Conservation (phyloP, 805 yeast genomes). For the Candida chauliodis region DNA sequence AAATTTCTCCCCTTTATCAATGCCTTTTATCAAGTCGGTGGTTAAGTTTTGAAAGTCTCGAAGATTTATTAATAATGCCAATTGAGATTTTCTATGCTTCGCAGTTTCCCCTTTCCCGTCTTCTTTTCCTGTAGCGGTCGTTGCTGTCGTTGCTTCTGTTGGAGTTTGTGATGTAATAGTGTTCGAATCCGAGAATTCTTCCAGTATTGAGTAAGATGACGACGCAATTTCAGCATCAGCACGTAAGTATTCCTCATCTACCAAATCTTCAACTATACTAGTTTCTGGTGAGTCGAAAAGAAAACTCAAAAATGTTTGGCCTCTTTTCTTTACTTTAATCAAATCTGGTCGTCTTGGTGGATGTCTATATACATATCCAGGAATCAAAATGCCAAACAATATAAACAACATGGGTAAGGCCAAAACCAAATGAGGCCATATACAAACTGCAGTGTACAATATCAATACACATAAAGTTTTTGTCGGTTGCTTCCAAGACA, state of each 20-base stretch:
- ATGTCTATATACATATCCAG: constrained; percentile 67
- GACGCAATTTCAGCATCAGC: constrained; percentile 10
- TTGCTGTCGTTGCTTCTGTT: constrained; percentile 2
- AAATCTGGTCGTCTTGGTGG: constrained; percentile 50
- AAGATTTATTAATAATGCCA: constrained; percentile 56
- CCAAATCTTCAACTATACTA: constrained; percentile 31
- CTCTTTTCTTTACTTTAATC: constrained; percentile 44
- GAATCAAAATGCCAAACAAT: constrained; percentile 58
- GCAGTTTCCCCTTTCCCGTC: constrained; percentile 12
- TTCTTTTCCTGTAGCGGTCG: constrained; percentile 1
- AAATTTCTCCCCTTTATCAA: constrained; percentile 52
- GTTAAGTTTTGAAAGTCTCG: constrained; percentile 70
- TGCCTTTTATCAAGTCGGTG: constrained; percentile 46
- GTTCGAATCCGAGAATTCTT: constrained; percentile 10
- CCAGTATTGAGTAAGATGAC: constrained; percentile 15
- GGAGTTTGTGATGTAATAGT: constrained; percentile 6
- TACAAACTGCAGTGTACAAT: constrained; percentile 61
- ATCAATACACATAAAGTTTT: constrained; percentile 60
- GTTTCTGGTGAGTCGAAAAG: constrained; percentile 27
- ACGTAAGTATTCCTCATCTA: constrained; percentile 18
- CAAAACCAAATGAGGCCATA: constrained; percentile 66
- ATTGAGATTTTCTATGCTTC: constrained; percentile 21
- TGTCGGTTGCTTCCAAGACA: constrained; percentile 76
- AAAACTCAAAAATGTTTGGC: constrained; percentile 50
- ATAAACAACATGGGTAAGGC: constrained; percentile 59